Conservation (phyloP, 257 asterid species). For the Oldenlandia corymbosa region DNA sequence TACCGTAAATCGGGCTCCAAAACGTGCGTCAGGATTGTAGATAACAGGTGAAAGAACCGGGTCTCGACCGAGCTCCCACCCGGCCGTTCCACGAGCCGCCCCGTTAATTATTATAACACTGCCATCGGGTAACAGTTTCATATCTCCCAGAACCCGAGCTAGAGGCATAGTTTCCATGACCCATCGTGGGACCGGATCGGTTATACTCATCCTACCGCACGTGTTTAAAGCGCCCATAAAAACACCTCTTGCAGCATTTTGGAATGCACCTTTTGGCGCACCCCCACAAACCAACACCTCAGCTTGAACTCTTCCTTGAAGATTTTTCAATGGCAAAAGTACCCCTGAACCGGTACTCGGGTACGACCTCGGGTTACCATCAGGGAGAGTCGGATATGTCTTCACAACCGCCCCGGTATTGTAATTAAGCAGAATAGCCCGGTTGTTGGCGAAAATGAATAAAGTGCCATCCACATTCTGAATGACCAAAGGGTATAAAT, state of each 20-base stretch:
- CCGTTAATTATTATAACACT: conserved; percentile 36
- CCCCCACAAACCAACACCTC: conserved; percentile 46
- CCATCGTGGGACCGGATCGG: conserved; percentile 37
- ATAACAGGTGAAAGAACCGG: conserved; percentile 34
- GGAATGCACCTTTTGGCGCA: conserved; percentile 31
- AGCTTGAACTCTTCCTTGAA: conserved; percentile 5
- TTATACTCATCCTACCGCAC: conserved; percentile 34
- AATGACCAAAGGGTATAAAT: conserved; percentile 38
- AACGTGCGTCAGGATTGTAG: conserved; percentile 22
- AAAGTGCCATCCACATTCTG: conserved; percentile 37
- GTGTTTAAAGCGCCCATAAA: conserved; percentile 30
- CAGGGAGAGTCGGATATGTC: conserved; percentile 27
- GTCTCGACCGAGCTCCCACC: conserved; percentile 30
- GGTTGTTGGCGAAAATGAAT: conserved; percentile 35
- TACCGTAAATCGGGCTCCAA: conserved; percentile 15
- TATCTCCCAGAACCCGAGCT: conserved; percentile 45
- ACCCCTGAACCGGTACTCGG: conserved; percentile 43
- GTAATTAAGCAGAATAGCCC: conserved; percentile 33
- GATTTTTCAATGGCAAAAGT: conserved; percentile 33
- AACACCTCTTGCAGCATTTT: background rate
- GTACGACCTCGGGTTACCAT: conserved; percentile 34
- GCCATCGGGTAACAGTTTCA: conserved; percentile 38
- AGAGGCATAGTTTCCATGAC: conserved; percentile 43
- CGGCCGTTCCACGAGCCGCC: conserved; percentile 32
- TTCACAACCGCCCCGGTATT: conserved; percentile 10